Percentiles rank a stretch among this genome's conserved stretches.
These are phyloP conservation scores for Tilletia indica DNA, from an alignment of 1,284 basidiomycete genomes.

Conservation along the genomic window DNA sequence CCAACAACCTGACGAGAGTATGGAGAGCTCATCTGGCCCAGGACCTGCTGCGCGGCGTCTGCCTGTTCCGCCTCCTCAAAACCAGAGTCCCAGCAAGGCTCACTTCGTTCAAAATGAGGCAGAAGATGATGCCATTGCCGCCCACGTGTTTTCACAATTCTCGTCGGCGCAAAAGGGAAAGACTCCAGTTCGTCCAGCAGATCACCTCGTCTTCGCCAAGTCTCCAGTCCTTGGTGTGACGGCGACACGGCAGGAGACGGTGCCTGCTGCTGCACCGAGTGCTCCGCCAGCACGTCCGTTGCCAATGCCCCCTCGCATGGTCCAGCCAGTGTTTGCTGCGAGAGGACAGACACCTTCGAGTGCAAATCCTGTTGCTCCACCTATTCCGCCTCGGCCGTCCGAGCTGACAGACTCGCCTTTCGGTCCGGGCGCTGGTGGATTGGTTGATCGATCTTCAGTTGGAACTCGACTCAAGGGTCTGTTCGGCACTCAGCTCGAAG, in stretches of 20 bases:
- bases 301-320: slow-evolving; percentile 9
- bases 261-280: background rate
- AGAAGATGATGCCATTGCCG: slow-evolving; percentile 2
- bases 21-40: background rate
- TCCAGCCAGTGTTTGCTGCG: background rate
- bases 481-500: slow-evolving; percentile 18
- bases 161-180: slow-evolving; percentile 4
- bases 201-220: background rate
- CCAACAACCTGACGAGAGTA: slow-evolving; percentile 15
- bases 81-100: background rate
- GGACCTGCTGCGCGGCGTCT: no score
- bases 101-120: slow-evolving; percentile 7
- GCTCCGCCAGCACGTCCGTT: background rate
- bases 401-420: slow-evolving; percentile 13
- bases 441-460: slow-evolving; percentile 14
- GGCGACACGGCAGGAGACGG: background rate
- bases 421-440: background rate
- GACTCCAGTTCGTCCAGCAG: background rate
- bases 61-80: no score
- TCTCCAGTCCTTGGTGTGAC: background rate
- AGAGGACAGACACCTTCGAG: background rate
- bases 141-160: slow-evolving; percentile 7
- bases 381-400: slow-evolving; percentile 13
- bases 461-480: slow-evolving; percentile 19
- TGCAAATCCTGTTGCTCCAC: background rate